phyloP scores from a whole-genome alignment of 2,329 filamentous ascomycete species.

The Sarocladium brachiariae region DNA sequence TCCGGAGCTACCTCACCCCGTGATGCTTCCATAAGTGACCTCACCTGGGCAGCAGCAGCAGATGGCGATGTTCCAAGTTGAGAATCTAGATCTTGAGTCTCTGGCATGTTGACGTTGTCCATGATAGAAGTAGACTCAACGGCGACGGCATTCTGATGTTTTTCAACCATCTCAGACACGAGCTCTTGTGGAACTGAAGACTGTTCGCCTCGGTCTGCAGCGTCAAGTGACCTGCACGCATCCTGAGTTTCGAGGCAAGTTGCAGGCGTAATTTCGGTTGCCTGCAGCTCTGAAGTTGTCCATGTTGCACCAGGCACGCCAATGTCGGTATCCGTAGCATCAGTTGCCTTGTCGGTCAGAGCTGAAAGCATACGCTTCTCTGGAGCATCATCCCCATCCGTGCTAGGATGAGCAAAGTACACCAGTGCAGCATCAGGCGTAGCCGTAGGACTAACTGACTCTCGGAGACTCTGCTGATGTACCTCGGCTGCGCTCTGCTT shows the following conservation, averaged over 20 bases:
- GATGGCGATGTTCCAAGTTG: background rate
- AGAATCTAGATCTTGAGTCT: background rate
- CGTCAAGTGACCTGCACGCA: background rate
- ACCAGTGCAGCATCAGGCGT: too few relatives aligned
- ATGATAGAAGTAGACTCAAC: background rate
- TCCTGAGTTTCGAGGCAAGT: background rate
- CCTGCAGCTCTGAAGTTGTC: background rate
- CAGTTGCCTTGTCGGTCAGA: too few relatives aligned
- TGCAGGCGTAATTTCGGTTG: background rate
- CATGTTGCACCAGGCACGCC: background rate
- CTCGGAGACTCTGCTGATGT: background rate
- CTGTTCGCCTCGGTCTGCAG: background rate
- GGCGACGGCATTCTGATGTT: background rate
- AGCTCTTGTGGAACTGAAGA: background rate
- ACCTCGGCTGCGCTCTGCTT: background rate
- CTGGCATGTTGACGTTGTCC: background rate
- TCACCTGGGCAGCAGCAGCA: background rate
- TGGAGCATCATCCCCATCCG: too few relatives aligned
- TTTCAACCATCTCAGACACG: background rate
- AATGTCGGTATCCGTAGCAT: background rate
- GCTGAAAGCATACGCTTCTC: too few relatives aligned
- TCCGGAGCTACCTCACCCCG: background rate
- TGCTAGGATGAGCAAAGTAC: too few relatives aligned
- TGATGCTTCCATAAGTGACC: background rate
- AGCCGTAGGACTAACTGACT: too few relatives aligned